Percentiles rank a stretch among this genome's conserved stretches.
Conservation (phyloP, 2,329 filamentous ascomycete species). For the Aspergillus jensenii region DNA sequence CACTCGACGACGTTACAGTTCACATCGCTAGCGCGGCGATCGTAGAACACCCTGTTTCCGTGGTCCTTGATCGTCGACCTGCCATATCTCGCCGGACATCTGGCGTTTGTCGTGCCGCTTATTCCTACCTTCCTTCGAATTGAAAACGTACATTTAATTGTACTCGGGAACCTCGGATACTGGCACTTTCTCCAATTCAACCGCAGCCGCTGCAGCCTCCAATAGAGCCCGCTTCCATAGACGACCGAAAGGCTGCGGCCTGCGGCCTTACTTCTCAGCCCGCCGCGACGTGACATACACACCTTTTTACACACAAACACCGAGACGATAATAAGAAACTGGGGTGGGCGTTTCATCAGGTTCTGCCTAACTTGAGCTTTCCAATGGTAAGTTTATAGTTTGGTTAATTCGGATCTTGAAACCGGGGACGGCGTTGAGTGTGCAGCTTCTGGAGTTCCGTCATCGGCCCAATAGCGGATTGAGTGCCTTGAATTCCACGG, state of each 20-base stretch:
- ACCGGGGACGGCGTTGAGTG: constrained; percentile 2
- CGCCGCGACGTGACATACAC: background rate
- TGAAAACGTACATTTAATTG: background rate
- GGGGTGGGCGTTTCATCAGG: background rate
- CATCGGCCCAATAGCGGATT: constrained; percentile 1
- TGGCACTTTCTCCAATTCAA: background rate
- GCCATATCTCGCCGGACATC: constrained; percentile 2
- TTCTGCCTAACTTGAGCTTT: constrained; percentile 7
- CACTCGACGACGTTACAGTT: background rate
- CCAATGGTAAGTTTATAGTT: constrained; percentile 18
- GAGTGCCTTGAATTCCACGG: background rate
- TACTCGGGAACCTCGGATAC: background rate
- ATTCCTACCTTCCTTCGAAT: background rate
- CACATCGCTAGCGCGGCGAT: background rate
- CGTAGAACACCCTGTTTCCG: background rate
- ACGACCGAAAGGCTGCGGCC: constrained; percentile 3
- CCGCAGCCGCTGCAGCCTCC: constrained; percentile 4
- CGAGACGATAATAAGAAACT: background rate
- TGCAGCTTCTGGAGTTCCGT: constrained; percentile 9
- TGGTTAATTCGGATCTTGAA: background rate
- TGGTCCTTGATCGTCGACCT: constrained; percentile 1
- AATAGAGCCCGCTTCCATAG: background rate
- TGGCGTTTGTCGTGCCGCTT: constrained; percentile 1
- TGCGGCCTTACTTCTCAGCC: constrained; percentile 5
- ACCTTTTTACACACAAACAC: background rate